Evolutionary conservation across 441 rosid species (phyloP).

Genomic region (Macaranga tanarius): DNA sequence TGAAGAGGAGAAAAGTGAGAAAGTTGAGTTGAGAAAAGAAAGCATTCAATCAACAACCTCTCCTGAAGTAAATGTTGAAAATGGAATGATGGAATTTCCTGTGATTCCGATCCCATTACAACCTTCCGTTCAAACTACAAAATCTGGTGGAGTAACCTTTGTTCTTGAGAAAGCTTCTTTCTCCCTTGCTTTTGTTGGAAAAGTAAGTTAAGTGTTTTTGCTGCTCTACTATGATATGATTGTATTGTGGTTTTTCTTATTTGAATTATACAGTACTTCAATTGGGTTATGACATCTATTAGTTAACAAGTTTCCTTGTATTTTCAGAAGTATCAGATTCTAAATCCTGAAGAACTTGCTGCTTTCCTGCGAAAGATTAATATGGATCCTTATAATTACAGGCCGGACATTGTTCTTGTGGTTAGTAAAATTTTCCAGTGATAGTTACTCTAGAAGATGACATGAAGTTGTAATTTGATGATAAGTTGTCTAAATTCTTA

Average conservation of each 20-base stretch:
- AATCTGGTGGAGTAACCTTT: constrained; percentile 39
- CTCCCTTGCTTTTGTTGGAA: constrained; percentile 71
- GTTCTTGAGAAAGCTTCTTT: constrained; percentile 72
- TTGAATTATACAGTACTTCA: neutral
- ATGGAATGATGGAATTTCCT: constrained; percentile 27
- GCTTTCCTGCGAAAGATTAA: constrained; percentile 55
- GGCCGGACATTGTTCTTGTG: constrained; percentile 74
- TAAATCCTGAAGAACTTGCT: constrained; percentile 65
- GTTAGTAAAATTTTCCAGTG: constrained; percentile 28
- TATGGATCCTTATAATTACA: constrained; percentile 55
- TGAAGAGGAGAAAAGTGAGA: constrained; percentile 1
- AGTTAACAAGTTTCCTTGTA: neutral
- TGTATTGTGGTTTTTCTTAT: neutral
- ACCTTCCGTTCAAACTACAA: constrained; percentile 23
- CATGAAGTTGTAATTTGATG: too few species aligned
- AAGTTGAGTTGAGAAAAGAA: constrained; percentile 14
- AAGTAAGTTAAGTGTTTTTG: constrained; percentile 33
- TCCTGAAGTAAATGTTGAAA: constrained; percentile 30
- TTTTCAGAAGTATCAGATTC: constrained; percentile 53
- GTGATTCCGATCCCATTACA: constrained; percentile 44
- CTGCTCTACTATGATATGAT: neutral
- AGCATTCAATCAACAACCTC: constrained; percentile 20
- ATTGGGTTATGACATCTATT: neutral
- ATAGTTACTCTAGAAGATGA: too few species aligned
- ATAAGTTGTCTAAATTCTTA: too few species aligned